Evolutionary conservation across 345 rosid genomes (phyloP).

Genomic region (Capsella bursapastoris): DNA sequence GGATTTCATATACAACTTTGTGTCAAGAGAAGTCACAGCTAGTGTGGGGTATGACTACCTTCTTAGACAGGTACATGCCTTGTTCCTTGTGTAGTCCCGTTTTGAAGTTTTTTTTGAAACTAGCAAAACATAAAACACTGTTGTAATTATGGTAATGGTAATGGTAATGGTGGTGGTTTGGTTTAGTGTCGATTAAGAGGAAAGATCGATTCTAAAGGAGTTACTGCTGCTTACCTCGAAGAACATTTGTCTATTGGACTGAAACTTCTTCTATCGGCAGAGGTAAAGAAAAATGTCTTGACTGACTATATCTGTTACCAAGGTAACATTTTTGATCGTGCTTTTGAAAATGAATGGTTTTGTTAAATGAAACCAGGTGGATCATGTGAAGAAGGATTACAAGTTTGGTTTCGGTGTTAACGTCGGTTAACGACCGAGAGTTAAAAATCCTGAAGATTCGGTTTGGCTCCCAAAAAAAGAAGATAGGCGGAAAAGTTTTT

Average conservation of each 20-base stretch:
- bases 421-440: conserved; percentile 43
- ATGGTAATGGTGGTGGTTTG: not conserved
- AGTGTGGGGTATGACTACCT: conserved; percentile 91
- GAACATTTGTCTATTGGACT: conserved; percentile 80
- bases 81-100: too few species aligned
- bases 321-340: not conserved
- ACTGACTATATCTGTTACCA: too few species aligned
- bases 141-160: not conserved
- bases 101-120: not conserved
- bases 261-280: conserved; percentile 74
- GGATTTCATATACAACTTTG: conserved; percentile 75
- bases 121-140: not conserved
- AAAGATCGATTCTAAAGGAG: conserved; percentile 87
- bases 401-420: conserved; percentile 89
- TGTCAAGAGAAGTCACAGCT: conserved; percentile 74
- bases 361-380: conserved; percentile 60
- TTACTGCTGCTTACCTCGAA: conserved; percentile 68
- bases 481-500: too few species aligned
- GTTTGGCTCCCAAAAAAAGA: too few species aligned
- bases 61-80: conserved; percentile 70
- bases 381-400: conserved; percentile 88
- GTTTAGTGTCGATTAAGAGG: conserved; percentile 76
- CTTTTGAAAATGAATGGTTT: not conserved
- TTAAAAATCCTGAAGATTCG: not conserved
- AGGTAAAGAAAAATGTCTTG: conserved; percentile 52